Base-by-base conservation (phyloP, 371 early-diverging fungal genomes). In the Gilbertella persicaria region DNA sequence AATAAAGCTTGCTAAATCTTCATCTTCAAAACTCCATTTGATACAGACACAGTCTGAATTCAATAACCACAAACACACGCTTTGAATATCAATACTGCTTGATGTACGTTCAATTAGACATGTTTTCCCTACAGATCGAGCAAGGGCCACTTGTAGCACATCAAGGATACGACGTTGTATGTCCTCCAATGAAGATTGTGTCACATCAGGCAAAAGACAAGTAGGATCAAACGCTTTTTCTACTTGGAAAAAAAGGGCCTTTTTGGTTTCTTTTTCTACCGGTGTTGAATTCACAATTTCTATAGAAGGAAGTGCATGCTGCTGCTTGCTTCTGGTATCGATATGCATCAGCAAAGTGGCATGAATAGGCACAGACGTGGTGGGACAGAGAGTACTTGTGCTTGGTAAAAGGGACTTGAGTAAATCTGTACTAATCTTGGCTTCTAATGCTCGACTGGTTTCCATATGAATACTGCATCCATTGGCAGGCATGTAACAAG, bases 401-500 rank as follows among this genome's bases (percentile, higher is more conserved):
- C 16, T 23, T 13, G 58, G 28, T 6, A 73, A 38, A 19, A 62
- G 51, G 8, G 74, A 61, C 50, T 85, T 81, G 14, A 84, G 53
- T 12, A 84, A 52, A 30, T 67, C 75, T 3, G 74, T 71, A 10
- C 83, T 82, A 37, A 86, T 70, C 29, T 82, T 84, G 12, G 81
- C 83, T 5, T 80, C 67, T 21, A 85, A 70, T 3, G 71, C 79
- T 46, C 70, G 69, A 29, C 74, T 73, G 8, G 89, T 85, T 25
- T 87, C 83, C 40, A 92, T 84, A 19, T 77, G 77, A 42, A 90
- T 77, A 5, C 85, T 79, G 21, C 75, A 81, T 3, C 96, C 96
- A 59, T 96, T 96, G 0, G 95, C 90, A 4, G 98, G 98, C 65
- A 89, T 84, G 54, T 78, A 93, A 64, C 92, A 92, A 20, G 92